Percentiles rank a stretch among this genome's conserved stretches.
phyloP scores from a whole-genome alignment of 2,329 filamentous ascomycete species.

The Exophiala phaeomuriformis region DNA sequence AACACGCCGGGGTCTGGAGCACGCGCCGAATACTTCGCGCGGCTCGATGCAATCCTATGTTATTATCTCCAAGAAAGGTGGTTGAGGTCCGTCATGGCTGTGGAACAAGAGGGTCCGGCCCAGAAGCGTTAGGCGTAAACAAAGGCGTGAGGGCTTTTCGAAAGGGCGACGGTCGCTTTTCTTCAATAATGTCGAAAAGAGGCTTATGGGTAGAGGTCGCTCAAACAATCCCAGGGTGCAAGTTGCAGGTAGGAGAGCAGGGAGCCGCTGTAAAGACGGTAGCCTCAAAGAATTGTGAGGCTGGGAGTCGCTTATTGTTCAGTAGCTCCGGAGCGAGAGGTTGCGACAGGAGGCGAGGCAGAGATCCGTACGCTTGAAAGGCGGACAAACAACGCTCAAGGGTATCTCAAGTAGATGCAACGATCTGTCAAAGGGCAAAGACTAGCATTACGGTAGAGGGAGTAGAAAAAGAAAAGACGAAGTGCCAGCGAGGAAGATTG shows the following conservation, averaged over 20 bases:
- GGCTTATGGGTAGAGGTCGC: no score
- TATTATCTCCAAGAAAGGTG: conserved; percentile 5
- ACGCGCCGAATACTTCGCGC: conserved; percentile 9
- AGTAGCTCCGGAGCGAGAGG: neutral
- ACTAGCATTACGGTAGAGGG: conserved; percentile 2
- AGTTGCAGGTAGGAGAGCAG: neutral
- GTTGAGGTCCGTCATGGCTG: conserved; percentile 5
- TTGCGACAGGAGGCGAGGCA: neutral
- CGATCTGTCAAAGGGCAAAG: neutral
- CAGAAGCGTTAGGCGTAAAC: conserved; percentile 7
- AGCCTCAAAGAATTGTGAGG: conserved; percentile 16
- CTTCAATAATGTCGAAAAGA: no score
- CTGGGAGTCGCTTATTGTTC: conserved; percentile 12
- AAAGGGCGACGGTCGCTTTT: neutral
- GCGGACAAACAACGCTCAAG: conserved; percentile 1
- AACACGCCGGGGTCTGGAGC: conserved; percentile 10
- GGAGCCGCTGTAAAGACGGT: neutral
- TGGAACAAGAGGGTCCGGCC: neutral
- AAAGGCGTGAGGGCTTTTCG: neutral
- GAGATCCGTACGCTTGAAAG: neutral
- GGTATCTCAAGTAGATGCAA: conserved; percentile 6
- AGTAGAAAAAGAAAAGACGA: conserved; percentile 6
- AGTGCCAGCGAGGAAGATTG: conserved; percentile 1
- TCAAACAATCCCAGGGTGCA: no score
- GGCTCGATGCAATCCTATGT: conserved; percentile 2